Evolutionary conservation across 148 eudicot genomes (phyloP), one percentile per base, ranked within the genome.

Genomic region (Heliosperma pusillum): DNA sequence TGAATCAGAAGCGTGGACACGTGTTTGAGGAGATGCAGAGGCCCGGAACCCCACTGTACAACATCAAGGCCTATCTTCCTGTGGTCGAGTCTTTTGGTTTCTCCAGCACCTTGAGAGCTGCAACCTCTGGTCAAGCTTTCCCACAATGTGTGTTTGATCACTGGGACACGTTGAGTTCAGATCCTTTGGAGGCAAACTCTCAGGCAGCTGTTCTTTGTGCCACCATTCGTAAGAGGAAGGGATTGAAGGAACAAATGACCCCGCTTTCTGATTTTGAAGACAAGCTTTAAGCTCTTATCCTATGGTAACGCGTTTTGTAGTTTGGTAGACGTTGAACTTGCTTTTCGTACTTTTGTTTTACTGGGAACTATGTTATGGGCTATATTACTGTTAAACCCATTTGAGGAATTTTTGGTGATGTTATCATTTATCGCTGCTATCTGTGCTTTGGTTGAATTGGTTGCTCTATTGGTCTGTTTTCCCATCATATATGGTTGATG

Each of bases 61-160:
- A 74, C 76, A 74, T 74, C 76, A 74, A 74, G 68, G 76, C 76
- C 0, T 74, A 74, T 58, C 69, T 74, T 2, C 76, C 76, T 47
- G 76, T 74, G 13, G 76, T 74, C 0, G 76, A 74, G 69, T 74
- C 76, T 3, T 74, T 74, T 24, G 76, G 76, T 16, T 74, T 74
- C 33, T 74, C 76, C 5, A 30, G 76, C 45, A 27, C 42, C 19
- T 74, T 74, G 69, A 74, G 76, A n/a, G 76, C 76, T 45, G 59
- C 76, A 26, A 74, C 76, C 1, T 74, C 76, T 11, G 76, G 76
- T 19, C 76, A 74, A 56, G 76, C 76, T 16, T 74, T 74, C 76
- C 76, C 76, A 0, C 76, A 74, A 17, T 74, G 76, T 63, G 76
- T 74, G 76, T 74, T 74, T 62, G 76, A 74, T 63, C 76, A 74